A percentile compares a stretch with the other conserved stretches of the same genome.
Evolutionary conservation across 2,329 filamentous ascomycete genomes (phyloP).

Genomic region (Diaporthe australafricana): DNA sequence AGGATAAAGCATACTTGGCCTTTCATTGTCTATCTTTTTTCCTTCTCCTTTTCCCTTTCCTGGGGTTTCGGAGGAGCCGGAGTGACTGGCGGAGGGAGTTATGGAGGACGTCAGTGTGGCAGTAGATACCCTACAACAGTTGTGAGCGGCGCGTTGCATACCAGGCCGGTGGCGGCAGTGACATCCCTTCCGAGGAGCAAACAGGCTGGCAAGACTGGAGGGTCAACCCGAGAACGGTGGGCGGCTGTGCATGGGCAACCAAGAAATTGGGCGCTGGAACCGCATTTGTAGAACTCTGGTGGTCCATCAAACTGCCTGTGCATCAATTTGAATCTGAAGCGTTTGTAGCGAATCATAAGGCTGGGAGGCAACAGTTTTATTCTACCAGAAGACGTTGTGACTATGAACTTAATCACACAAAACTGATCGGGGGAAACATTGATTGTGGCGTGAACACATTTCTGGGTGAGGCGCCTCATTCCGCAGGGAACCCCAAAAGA

Average conservation of each 20-base stretch:
- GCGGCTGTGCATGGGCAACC: not conserved
- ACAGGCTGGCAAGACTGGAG: not conserved
- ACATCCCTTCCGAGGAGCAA: constrained; percentile 1
- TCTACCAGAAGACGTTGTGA: no score
- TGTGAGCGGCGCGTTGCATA: not conserved
- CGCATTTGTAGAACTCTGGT: not conserved
- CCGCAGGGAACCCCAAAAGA: constrained; percentile 66
- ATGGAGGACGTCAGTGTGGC: constrained; percentile 7
- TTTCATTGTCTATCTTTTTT: no score
- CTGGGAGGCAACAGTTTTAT: no score
- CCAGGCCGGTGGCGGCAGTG: constrained; percentile 12
- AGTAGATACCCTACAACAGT: constrained; percentile 24
- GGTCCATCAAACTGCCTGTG: not conserved
- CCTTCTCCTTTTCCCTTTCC: not conserved
- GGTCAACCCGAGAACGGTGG: not conserved
- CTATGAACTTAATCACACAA: not conserved
- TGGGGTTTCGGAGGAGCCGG: no score
- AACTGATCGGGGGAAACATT: no score
- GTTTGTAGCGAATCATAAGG: not conserved
- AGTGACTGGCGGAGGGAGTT: not conserved
- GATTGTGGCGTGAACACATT: not conserved
- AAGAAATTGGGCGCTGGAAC: not conserved
- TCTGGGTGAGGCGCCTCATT: constrained; percentile 38
- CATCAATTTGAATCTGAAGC: constrained; percentile 1
- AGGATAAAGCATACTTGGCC: constrained; percentile 26